These are phyloP conservation scores for Lomentospora prolificans DNA, from an alignment of 2,329 filamentous ascomycete species.

Conservation along the genomic window DNA sequence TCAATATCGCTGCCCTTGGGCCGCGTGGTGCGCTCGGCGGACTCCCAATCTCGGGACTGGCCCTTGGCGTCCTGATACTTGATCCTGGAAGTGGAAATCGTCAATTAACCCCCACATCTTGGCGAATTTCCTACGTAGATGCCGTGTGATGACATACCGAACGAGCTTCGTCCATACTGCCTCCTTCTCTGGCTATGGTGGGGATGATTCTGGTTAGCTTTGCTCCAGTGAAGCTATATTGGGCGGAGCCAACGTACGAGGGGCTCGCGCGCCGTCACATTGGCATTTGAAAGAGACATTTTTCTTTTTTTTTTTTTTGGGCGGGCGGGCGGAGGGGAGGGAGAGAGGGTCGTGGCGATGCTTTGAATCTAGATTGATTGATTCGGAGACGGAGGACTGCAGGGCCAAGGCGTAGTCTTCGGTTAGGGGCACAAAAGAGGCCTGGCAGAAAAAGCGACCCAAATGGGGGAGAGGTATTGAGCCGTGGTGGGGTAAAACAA, in stretches of 20 bases:
- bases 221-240: not conserved
- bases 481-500: too few relatives aligned
- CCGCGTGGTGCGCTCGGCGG: constrained; percentile 59
- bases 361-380: too few relatives aligned
- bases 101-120: not conserved
- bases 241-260: constrained; percentile 8
- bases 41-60: constrained; percentile 57
- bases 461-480: too few relatives aligned
- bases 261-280: constrained; percentile 10
- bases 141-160: constrained; percentile 40
- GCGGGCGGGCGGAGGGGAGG: too few relatives aligned
- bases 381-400: too few relatives aligned
- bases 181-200: constrained; percentile 34
- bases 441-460: too few relatives aligned
- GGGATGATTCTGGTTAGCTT: not conserved
- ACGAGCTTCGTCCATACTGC: constrained; percentile 51
- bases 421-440: too few relatives aligned
- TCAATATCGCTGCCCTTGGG: constrained; percentile 54
- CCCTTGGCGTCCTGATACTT: constrained; percentile 56
- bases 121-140: not conserved
- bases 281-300: constrained; percentile 12
- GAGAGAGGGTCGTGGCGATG: too few relatives aligned
- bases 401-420: too few relatives aligned
- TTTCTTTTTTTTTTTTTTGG: not conserved
- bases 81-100: constrained; percentile 30